phyloP scores from a whole-genome alignment of 306 rosid species.

The Canavalia gladiata region DNA sequence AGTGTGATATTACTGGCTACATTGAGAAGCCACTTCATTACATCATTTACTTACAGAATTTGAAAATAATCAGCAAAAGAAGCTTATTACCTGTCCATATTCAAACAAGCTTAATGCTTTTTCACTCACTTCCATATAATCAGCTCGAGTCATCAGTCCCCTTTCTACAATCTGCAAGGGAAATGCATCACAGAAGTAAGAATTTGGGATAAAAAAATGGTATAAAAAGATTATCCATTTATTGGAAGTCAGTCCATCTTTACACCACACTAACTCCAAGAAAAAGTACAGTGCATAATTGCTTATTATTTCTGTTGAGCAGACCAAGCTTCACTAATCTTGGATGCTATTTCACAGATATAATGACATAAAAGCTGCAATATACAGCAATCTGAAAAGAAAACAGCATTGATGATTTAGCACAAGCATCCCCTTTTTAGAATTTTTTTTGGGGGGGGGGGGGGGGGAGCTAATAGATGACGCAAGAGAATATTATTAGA shows the following conservation, averaged over 20 bases:
- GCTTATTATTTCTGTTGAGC: background rate
- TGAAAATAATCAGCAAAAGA: slow-evolving; percentile 25
- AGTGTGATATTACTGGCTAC: background rate
- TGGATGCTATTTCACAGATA: slow-evolving; percentile 28
- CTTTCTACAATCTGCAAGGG: slow-evolving; percentile 69
- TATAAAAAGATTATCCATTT: background rate
- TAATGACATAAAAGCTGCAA: slow-evolving; percentile 8
- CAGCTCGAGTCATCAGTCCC: slow-evolving; percentile 84
- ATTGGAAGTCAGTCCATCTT: slow-evolving; percentile 25
- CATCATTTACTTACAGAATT: slow-evolving; percentile 8
- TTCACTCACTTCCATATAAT: slow-evolving; percentile 81
- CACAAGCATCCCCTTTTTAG: background rate
- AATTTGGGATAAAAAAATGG: slow-evolving; percentile 9
- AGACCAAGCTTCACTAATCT: background rate
- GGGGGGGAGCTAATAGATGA: background rate
- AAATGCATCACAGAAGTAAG: slow-evolving; percentile 46
- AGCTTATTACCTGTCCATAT: slow-evolving; percentile 83
- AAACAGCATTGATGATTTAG: background rate
- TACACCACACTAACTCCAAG: background rate
- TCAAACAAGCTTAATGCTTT: slow-evolving; percentile 81
- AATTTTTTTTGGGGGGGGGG: background rate
- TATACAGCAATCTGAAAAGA: slow-evolving; percentile 8
- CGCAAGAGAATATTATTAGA: slow-evolving; percentile 7
- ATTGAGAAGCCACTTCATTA: slow-evolving; percentile 23
- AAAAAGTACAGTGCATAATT: background rate